phyloP scores from a whole-genome alignment of 148 eudicot species.

The Heliosperma pusillum region DNA sequence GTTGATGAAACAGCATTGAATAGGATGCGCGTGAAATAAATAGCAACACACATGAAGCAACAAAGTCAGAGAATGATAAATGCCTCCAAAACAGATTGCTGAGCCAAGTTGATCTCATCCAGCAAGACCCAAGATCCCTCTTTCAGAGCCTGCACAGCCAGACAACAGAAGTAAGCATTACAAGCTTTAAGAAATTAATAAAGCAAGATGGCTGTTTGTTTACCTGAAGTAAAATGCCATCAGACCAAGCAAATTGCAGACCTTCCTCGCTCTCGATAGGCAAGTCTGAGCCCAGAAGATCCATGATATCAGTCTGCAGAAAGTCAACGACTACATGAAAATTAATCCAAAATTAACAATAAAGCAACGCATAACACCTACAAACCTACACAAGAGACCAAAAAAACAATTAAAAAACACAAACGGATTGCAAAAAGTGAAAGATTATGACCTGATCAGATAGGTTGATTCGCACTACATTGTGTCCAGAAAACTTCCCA shows the following conservation, averaged over 20 bases:
- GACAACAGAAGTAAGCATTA: conserved; percentile 4
- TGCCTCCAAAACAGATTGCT: conserved; percentile 97
- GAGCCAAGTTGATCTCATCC: conserved; percentile 97
- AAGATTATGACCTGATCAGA: conserved; percentile 83
- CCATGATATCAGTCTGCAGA: conserved; percentile 92
- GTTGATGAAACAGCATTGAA: not conserved
- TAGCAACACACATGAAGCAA: conserved; percentile 1
- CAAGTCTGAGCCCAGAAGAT: conserved; percentile 94
- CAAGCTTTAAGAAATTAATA: not conserved
- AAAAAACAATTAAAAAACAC: not conserved
- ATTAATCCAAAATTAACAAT: not conserved
- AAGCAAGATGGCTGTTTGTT: conserved; percentile 13
- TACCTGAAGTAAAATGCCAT: conserved; percentile 96
- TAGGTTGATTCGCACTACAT: conserved; percentile 85
- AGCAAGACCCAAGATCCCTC: conserved; percentile 94
- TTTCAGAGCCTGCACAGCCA: conserved; percentile 64
- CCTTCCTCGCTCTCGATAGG: conserved; percentile 91
- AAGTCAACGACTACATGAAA: conserved; percentile 14
- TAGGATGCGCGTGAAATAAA: not conserved
- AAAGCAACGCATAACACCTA: not conserved
- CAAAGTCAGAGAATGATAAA: not conserved
- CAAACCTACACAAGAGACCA: not conserved
- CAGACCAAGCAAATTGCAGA: conserved; percentile 95
- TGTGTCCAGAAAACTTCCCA: conserved; percentile 84
- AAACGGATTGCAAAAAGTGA: not conserved